Base-by-base conservation (phyloP, 768 basidiomycete genomes). In the Mycena rosella region DNA sequence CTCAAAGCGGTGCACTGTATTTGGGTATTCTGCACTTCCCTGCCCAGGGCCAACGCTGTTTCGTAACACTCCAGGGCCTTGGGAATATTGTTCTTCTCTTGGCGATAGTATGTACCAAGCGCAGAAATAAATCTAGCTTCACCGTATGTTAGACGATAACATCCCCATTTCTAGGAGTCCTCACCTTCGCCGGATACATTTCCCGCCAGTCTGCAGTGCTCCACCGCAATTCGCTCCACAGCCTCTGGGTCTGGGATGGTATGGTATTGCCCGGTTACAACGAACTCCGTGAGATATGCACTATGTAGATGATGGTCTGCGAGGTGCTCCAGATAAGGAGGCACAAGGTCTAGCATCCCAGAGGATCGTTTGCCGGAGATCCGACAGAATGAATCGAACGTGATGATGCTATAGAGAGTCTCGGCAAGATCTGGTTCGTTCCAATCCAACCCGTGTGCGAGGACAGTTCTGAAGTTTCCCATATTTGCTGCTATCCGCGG, bases 161-260 rank as follows among this genome's bases (percentile, higher is more conserved):
- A 18, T 18, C 53, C 2, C 17, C 18, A 18, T 6, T 26, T 20
- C 6, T 26, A n/a, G n/a, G n/a, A 14, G 32, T 53, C 24, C 55
- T 58, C n/a, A 68, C 67, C 67, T 60, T 68, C 67, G 9, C 57
- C 67, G 1, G 51, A 45, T 7, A 22, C 24, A 57, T 68, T 56
- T 27, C 47, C 45, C 1, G 24, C 51, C 20, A 49, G 57, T 18
- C 53, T 44, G 15, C 44, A 63, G 22, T 63, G 67, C 22, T n/a
- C 26, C n/a, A 63, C 2, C 11, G 60, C 56, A 10, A 10, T 44
- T 58, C 29, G 17, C 27, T 63, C 67, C 24, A 68, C 30, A 10
- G 20, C n/a, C 17, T 42, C 14, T 5, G 32, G 38, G 20, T 68
- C 61, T 2, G 56, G 34, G 5, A 62, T 26, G 17, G 67, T 26